Evolutionary conservation across 768 basidiomycete species (phyloP).

Genomic region (Exidia glandulosa): DNA sequence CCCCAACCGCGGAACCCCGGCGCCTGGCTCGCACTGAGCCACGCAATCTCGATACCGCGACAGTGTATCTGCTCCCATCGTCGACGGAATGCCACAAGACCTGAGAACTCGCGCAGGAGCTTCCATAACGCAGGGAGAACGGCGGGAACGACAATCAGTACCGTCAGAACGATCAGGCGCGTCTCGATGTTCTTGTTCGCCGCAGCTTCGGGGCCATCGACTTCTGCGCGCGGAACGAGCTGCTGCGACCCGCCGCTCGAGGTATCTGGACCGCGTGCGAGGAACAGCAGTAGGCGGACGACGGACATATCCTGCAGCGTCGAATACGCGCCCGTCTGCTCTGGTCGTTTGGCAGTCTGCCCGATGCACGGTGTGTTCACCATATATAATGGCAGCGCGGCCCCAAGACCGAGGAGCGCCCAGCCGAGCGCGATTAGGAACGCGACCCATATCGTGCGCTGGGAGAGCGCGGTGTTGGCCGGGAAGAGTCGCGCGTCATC

Average conservation of each 20-base stretch:
- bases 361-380: slow-evolving; percentile 60
- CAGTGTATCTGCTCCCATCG: slow-evolving; percentile 56
- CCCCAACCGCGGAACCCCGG: slow-evolving; percentile 65
- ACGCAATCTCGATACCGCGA: slow-evolving; percentile 62
- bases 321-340: slow-evolving; percentile 50
- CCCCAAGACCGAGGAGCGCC: slow-evolving; percentile 58
- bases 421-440: slow-evolving; percentile 55
- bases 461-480: slow-evolving; percentile 63
- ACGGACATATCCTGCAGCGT: slow-evolving; percentile 66
- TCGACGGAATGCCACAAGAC: slow-evolving; percentile 39
- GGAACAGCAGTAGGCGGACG: slow-evolving; percentile 54
- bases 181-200: slow-evolving; percentile 32
- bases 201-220: slow-evolving; percentile 24
- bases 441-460: slow-evolving; percentile 58
- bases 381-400: slow-evolving; percentile 62
- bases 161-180: slow-evolving; percentile 59
- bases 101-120: slow-evolving; percentile 53
- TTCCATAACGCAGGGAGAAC: slow-evolving; percentile 55
- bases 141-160: slow-evolving; percentile 48
- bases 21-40: slow-evolving; percentile 51
- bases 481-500: slow-evolving; percentile 51
- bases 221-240: slow-evolving; percentile 8
- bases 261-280: slow-evolving; percentile 29
- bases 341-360: slow-evolving; percentile 30
- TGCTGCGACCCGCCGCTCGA: slow-evolving; percentile 12